phyloP scores from a whole-genome alignment of 2,329 filamentous ascomycete species.

The Mariannaea sp. region DNA sequence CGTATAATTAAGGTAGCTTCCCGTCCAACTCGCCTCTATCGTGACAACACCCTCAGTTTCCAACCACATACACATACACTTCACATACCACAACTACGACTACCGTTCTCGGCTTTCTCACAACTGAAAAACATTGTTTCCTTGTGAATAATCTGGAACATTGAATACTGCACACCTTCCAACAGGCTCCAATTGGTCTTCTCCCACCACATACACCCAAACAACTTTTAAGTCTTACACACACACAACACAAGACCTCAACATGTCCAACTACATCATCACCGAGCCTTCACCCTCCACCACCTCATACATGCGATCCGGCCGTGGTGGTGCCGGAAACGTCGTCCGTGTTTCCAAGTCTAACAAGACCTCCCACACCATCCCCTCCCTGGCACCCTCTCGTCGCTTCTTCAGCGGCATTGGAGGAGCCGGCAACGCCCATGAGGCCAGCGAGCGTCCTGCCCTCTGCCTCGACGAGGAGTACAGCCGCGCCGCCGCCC shows the following conservation, averaged over 20 bases:
- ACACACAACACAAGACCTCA: constrained; percentile 13
- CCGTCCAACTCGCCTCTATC: constrained; percentile 22
- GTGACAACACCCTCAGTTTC: constrained; percentile 14
- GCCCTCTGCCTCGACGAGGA: constrained; percentile 58
- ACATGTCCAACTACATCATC: constrained; percentile 42
- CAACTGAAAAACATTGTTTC: not conserved
- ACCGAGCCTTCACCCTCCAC: constrained; percentile 42
- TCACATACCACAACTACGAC: not conserved
- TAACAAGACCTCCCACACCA: constrained; percentile 48
- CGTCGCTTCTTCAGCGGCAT: constrained; percentile 67
- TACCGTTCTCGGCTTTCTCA: constrained; percentile 11
- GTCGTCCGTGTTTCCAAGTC: constrained; percentile 54
- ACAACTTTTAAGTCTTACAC: not conserved
- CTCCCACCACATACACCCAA: not conserved
- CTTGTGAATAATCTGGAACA: not conserved
- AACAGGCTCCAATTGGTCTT: constrained; percentile 10
- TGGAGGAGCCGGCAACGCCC: constrained; percentile 68
- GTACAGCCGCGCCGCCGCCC: constrained; percentile 49
- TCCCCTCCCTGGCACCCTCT: constrained; percentile 46
- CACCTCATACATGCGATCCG: constrained; percentile 51
- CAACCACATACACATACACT: constrained; percentile 4
- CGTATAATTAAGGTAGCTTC: constrained; percentile 31
- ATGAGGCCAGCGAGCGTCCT: constrained; percentile 51
- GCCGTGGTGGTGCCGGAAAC: constrained; percentile 63
- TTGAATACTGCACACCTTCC: not conserved